Base-by-base conservation (phyloP, 2,329 filamentous ascomycete species). In the Botryotinia globosa region DNA sequence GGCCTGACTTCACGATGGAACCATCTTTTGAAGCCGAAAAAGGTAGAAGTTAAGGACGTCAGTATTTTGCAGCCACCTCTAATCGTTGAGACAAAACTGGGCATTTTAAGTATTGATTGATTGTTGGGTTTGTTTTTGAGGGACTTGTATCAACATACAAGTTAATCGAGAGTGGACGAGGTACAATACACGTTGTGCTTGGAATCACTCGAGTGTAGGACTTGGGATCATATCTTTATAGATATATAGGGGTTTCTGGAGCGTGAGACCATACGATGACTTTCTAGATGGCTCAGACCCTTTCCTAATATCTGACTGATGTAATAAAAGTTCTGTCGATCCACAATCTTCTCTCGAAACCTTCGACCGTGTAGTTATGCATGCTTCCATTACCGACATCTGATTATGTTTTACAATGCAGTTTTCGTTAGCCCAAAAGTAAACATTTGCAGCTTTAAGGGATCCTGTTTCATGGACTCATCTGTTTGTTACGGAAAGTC, bases 401-500 rank as follows among this genome's bases (percentile, higher is more conserved):
- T 18, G 1, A 34, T 6, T 0, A 32, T 16, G 42, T 18, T 45
- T 63, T 20, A 44, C 16, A 44, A 14, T 45, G 16, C 3, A 45
- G 2, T 22, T 2, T 12, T 8, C 39, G 20, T 12, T 8, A n/a
- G 20, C 9, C 14, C 4, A 65, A 37, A 37, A 25, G n/a, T 22
- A 64, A 45, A n/a, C 10, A 9, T n/a, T n/a, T 39, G 22, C 10
- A 61, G 0, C 22, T n/a, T 39, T n/a, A 2, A 39, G 14, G 56
- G 4, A 59, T 12, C 4, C 8, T 34, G 2, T 56, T 4, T 0
- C 14, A 32, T 29, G 1, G 3, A n/a, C n/a, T n/a, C n/a, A n/a
- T 18, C n/a, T n/a, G 22, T 48, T 48, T 32, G 42, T 10, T 16
- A 56, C 44, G 29, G 44, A 44, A 48, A 34, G 9, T 14, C 37